Evolutionary conservation across 352 stramenopile species (phyloP), one percentile per base, ranked within the genome.

Genomic region (Globisporangium recalcitrans): DNA sequence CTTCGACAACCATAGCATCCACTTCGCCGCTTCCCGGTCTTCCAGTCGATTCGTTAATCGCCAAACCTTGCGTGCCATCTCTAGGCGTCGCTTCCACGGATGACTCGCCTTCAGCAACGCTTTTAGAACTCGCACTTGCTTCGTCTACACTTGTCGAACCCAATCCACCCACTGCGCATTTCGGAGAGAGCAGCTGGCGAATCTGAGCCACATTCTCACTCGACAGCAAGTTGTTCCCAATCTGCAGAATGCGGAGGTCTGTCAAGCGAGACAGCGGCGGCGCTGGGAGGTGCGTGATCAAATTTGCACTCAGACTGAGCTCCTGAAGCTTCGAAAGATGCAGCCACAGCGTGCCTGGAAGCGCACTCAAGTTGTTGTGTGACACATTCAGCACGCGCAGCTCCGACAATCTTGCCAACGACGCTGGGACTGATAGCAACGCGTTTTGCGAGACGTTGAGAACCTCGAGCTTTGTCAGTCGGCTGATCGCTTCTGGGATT

Each of bases 371-470:
- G 38, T 91, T 85, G 65, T 91, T 91, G 65, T 91, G 80, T 2
- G 78, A 68, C 10, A 84, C 51, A 11, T 67, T 65, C 14, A 90
- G 51, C 8, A 73, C 60, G 27, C 77, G 56, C 8, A 91, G 66
- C 14, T 69, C 49, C 3, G 44, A 22, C 16, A 91, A 42, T 21
- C 52, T 62, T 0, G 58, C 57, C 19, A 90, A 22, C 3, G 64
- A 49, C 1, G 52, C 36, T 32, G 80, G 79, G 14, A 91, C 60
- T 6, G 63, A 58, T 4, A 79, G 21, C 11, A 91, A 62, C 6
- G 77, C 64, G 38, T 91, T 91, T 53, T 86, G 71, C 26, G 82
- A 85, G n/a, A 78, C 58, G 52, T 85, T 66, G 13, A 91, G 68
- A 54, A 74, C 49, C 52, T 70, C 31, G 0, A 91, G 64, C 26